These are phyloP conservation scores for Hericium erinaceus DNA, from an alignment of 768 basidiomycete genomes.

Conservation along the genomic window DNA sequence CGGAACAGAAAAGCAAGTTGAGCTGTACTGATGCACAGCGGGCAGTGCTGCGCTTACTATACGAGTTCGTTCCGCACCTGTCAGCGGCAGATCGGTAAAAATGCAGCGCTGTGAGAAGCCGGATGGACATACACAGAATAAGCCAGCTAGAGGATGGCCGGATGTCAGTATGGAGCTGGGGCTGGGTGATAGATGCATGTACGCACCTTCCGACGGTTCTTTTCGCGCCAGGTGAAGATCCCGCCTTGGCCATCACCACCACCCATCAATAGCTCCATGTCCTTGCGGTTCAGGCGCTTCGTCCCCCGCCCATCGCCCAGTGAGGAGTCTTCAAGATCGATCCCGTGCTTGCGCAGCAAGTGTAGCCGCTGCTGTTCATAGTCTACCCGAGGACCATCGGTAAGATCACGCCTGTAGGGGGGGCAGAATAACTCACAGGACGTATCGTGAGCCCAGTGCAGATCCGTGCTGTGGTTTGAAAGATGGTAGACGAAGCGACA, in stretches of 20 bases:
- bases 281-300: constrained; percentile 70
- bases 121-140: background rate
- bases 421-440: constrained; percentile 47
- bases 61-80: constrained; percentile 81
- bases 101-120: background rate
- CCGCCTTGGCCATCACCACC: constrained; percentile 73
- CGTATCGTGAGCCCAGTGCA: constrained; percentile 97
- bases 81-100: constrained; percentile 18
- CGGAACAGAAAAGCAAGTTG: constrained; percentile 4
- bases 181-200: constrained; percentile 19
- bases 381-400: constrained; percentile 36
- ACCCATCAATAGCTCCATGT: constrained; percentile 79
- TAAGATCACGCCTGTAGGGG: constrained; percentile 6
- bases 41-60: constrained; percentile 39
- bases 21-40: constrained; percentile 20
- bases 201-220: constrained; percentile 82
- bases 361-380: constrained; percentile 91
- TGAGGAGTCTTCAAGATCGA: constrained; percentile 81
- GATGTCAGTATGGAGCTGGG: constrained; percentile 1
- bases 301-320: constrained; percentile 64
- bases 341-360: constrained; percentile 84
- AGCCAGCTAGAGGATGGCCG: constrained; percentile 7
- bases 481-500: background rate
- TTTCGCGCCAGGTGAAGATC: constrained; percentile 93
- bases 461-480: constrained; percentile 52